Evolutionary conservation across 805 yeast genomes (phyloP).

Genomic region (Lipomyces sp.): DNA sequence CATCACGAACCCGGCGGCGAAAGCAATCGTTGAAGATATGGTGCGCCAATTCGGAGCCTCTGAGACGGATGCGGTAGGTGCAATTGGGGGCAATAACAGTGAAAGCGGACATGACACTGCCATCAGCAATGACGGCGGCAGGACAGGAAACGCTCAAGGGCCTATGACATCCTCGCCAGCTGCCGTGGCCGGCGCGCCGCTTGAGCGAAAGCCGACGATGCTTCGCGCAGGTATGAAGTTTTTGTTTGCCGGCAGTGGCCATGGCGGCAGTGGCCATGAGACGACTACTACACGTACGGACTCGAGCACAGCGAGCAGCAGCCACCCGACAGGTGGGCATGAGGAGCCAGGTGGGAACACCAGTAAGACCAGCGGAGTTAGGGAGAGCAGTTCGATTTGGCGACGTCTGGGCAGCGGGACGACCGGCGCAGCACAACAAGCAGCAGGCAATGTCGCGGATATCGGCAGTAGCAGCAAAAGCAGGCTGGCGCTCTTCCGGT

Average conservation of each 20-base stretch:
- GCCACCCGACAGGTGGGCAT: background rate
- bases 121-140: slow-evolving; percentile 1
- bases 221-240: background rate
- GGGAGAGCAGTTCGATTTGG: background rate
- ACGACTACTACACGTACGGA: no score
- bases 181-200: slow-evolving; percentile 1
- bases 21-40: no score
- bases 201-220: slow-evolving; percentile 1
- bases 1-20: no score
- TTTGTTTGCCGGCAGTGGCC: background rate
- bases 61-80: no score
- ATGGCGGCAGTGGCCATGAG: background rate
- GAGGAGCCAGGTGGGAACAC: background rate
- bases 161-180: no score
- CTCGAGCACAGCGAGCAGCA: background rate
- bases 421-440: slow-evolving; percentile 2
- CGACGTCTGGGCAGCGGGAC: slow-evolving; percentile 4
- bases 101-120: background rate
- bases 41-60: no score
- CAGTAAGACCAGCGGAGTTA: background rate
- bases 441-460: slow-evolving; percentile 1
- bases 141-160: slow-evolving; percentile 4
- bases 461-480: slow-evolving; percentile 2
- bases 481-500: slow-evolving; percentile 5
- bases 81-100: no score